Conservation (phyloP, 2,329 filamentous ascomycete species). For the Ceratocystiopsis brevicomis region DNA sequence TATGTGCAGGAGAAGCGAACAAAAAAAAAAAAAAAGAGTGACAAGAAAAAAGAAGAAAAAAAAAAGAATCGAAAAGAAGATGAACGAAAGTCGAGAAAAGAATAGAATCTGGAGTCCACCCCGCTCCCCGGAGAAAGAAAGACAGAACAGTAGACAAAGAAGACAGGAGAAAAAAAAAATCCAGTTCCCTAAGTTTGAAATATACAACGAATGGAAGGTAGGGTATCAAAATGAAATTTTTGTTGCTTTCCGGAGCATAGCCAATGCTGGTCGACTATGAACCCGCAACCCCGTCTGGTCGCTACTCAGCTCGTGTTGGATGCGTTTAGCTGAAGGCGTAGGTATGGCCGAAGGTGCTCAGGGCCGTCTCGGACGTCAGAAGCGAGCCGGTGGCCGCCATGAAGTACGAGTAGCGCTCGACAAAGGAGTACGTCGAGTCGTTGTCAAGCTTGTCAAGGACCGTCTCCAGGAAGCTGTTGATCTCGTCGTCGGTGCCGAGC, state of each 20-base stretch:
- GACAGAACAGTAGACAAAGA: slow-evolving; percentile 1
- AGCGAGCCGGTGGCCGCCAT: slow-evolving; percentile 26
- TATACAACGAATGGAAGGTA: slow-evolving; percentile 7
- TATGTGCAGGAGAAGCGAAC: slow-evolving; percentile 3
- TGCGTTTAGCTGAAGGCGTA: slow-evolving; percentile 20
- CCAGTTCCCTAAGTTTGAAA: slow-evolving; percentile 4
- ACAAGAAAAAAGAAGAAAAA: background rate
- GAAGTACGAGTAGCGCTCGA: slow-evolving; percentile 40
- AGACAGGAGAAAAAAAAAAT: background rate
- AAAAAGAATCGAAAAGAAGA: slow-evolving; percentile 1
- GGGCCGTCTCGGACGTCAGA: slow-evolving; percentile 19
- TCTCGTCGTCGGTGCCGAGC: slow-evolving; percentile 22
- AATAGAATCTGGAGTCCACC: background rate
- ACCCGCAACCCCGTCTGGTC: too few relatives aligned
- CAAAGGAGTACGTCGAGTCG: slow-evolving; percentile 25
- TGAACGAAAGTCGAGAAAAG: background rate
- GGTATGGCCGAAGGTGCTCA: slow-evolving; percentile 28
- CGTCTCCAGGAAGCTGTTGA: slow-evolving; percentile 28
- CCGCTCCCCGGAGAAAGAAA: background rate
- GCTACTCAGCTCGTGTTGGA: background rate
- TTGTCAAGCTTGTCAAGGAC: slow-evolving; percentile 30
- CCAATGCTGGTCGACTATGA: background rate
- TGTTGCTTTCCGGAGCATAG: slow-evolving; percentile 2
- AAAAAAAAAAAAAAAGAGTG: background rate
- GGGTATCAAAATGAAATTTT: slow-evolving; percentile 7